A percentile compares a stretch with the other conserved stretches of the same genome.
Evolutionary conservation across 306 rosid species (phyloP).

Genomic region (Vigna hirtella): DNA sequence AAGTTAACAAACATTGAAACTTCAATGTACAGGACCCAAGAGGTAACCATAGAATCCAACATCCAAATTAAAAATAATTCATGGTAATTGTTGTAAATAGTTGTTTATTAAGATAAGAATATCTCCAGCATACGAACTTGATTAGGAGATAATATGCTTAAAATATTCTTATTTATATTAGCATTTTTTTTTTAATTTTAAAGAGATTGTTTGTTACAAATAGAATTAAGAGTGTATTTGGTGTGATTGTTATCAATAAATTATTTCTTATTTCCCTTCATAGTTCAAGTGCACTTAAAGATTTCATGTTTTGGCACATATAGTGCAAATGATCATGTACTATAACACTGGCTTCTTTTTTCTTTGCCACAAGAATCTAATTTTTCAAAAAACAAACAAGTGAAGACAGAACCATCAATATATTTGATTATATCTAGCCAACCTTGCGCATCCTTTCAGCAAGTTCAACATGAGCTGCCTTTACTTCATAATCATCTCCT

Average conservation of each 20-base stretch:
- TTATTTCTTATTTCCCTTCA: too few species aligned
- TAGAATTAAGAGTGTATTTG: too few species aligned
- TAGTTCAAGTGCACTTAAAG: not conserved
- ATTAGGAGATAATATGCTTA: too few species aligned
- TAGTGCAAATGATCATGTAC: constrained; percentile 19
- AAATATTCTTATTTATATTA: too few species aligned
- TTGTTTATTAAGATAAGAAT: too few species aligned
- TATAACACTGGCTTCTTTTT: constrained; percentile 1
- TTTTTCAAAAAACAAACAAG: not conserved
- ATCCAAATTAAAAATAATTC: constrained; percentile 1
- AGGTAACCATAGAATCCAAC: constrained; percentile 4
- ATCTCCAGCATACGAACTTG: too few species aligned
- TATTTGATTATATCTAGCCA: constrained; percentile 47
- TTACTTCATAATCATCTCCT: constrained; percentile 98
- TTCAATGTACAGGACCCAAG: not conserved
- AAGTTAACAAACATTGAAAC: constrained; percentile 1
- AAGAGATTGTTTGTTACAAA: too few species aligned
- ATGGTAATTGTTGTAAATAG: too few species aligned
- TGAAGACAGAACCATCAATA: constrained; percentile 19
- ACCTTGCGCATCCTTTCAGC: constrained; percentile 99
- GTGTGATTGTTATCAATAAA: too few species aligned
- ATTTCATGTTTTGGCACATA: not conserved
- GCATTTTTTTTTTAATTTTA: too few species aligned
- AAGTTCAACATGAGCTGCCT: constrained; percentile 96
- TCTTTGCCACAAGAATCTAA: constrained; percentile 9